Evolutionary conservation across 2,329 filamentous ascomycete genomes (phyloP).

Genomic region (Dothidotthia symphoricarpi): DNA sequence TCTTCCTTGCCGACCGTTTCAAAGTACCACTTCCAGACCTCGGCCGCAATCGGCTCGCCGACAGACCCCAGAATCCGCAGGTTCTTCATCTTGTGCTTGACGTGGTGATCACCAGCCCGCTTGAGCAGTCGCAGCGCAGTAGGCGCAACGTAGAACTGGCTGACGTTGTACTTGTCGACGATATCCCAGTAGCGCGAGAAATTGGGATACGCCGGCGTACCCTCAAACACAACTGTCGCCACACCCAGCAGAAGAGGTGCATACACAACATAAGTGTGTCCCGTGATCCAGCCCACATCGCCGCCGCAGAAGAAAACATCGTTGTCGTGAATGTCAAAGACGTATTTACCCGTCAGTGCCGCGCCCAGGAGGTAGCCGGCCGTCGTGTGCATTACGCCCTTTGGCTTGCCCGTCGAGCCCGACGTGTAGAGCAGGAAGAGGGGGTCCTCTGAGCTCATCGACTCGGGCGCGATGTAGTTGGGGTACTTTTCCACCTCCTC

Average conservation of each 20-base stretch:
- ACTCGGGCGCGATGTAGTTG: slow-evolving; percentile 82
- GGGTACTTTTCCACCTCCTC: slow-evolving; percentile 98
- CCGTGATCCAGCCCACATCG: slow-evolving; percentile 98
- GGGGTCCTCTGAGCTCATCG: slow-evolving; percentile 90
- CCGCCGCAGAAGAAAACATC: slow-evolving; percentile 97
- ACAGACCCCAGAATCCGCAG: slow-evolving; percentile 90
- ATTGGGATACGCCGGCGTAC: slow-evolving; percentile 93
- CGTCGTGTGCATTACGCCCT: slow-evolving; percentile 98
- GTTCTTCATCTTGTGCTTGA: slow-evolving; percentile 84
- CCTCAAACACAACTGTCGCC: slow-evolving; percentile 94
- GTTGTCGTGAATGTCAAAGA: slow-evolving; percentile 94
- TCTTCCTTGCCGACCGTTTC: slow-evolving; percentile 91
- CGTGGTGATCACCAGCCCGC: slow-evolving; percentile 89
- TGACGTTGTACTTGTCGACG: slow-evolving; percentile 90
- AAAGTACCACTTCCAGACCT: slow-evolving; percentile 99
- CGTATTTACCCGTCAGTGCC: slow-evolving; percentile 92
- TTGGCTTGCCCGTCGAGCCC: slow-evolving; percentile 96
- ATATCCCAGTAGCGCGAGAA: slow-evolving; percentile 99
- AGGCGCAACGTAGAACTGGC: slow-evolving; percentile 97
- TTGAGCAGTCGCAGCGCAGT: slow-evolving; percentile 91
- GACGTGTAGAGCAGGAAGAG: slow-evolving; percentile 98
- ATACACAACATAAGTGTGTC: slow-evolving; percentile 97
- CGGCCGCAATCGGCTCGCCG: slow-evolving; percentile 93
- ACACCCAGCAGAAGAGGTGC: slow-evolving; percentile 90
- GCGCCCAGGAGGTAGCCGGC: slow-evolving; percentile 93